A percentile compares a stretch with the other conserved stretches of the same genome.
phyloP scores from a whole-genome alignment of 805 yeast species.

The Kockiozyma suomiensis region DNA sequence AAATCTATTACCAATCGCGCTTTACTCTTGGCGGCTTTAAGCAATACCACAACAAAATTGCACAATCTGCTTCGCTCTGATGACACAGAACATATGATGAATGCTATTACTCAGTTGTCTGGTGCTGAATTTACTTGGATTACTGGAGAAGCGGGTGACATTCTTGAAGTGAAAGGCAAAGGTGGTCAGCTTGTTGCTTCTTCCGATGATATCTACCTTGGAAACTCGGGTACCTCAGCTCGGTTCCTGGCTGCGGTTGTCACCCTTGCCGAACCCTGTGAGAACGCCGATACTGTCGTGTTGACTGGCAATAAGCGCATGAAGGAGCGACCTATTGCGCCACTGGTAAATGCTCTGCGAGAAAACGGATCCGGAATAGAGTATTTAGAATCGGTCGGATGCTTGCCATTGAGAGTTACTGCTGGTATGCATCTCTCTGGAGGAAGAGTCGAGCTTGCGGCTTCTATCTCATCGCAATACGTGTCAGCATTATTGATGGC shows the following conservation, averaged over 20 bases:
- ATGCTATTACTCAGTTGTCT: slow-evolving; percentile 74
- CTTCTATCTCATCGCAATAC: slow-evolving; percentile 95
- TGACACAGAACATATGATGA: slow-evolving; percentile 92
- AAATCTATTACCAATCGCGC: slow-evolving; percentile 97
- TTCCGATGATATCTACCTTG: slow-evolving; percentile 73
- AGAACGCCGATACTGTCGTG: slow-evolving; percentile 51
- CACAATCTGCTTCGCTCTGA: slow-evolving; percentile 91
- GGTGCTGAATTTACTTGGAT: slow-evolving; percentile 76
- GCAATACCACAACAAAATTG: slow-evolving; percentile 79
- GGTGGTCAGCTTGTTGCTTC: slow-evolving; percentile 69
- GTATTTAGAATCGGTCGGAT: slow-evolving; percentile 75
- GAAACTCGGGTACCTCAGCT: slow-evolving; percentile 98
- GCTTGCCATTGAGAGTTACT: slow-evolving; percentile 74
- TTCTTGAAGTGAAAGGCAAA: slow-evolving; percentile 81
- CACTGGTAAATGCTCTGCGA: slow-evolving; percentile 86
- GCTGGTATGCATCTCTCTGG: slow-evolving; percentile 78
- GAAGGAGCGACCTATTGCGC: slow-evolving; percentile 98
- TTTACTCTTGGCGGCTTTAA: slow-evolving; percentile 86
- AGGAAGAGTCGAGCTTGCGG: slow-evolving; percentile 90
- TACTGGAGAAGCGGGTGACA: slow-evolving; percentile 74
- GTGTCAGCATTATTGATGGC: slow-evolving; percentile 96
- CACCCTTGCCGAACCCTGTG: slow-evolving; percentile 58
- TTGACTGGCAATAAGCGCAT: slow-evolving; percentile 94
- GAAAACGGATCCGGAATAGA: slow-evolving; percentile 75
- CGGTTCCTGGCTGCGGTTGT: slow-evolving; percentile 92